Base-by-base conservation (phyloP, 805 yeast genomes). In the Blastobotrys terrestris region DNA sequence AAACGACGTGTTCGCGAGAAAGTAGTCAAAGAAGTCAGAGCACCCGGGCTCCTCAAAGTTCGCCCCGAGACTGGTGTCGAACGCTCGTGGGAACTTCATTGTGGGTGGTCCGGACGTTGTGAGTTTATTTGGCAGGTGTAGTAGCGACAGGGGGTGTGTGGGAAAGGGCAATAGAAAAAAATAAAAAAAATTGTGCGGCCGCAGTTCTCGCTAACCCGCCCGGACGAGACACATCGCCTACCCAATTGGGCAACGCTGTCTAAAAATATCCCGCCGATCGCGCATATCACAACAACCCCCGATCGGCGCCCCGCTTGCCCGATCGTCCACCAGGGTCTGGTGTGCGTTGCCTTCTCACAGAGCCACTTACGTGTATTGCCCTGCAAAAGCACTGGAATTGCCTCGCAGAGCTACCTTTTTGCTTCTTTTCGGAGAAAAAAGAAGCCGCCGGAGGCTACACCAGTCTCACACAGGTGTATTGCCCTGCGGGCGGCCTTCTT, bases 31-130 rank as follows among this genome's bases (percentile, higher is more conserved):
- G 51, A 60, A 65, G 14, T 45, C 39, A 21, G 61, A 62, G 47
- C 69, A 65, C 3, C 66, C 53, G 1, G 49, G 18, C 31, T 59
- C 47, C 18, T 65, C 53, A 57, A 65, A 64, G 50, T 59, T 58
- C 16, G 44, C 49, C 40, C 69, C 67, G 26, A 65, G 58, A 13
- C 66, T 55, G 35, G 68, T 55, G 53, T 65, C 69, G 52, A 65
- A 65, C 22, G 67, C 63, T 21, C 55, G 14, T n/a, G 63, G 63
- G 51, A 42, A 55, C 35, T n/a, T 20, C 19, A 13, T 21, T 7
- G 11, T 26, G 4, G 8, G 20, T 16, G 13, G 45, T 18, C 5
- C 21, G n/a, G n/a, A 13, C 22, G 14, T 18, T 18, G 45, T n/a
- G 14, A 42, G n/a, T n/a, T n/a, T n/a, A n/a, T n/a, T n/a, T n/a